Conservation (phyloP, 306 rosid species). For the Vicia villosa region DNA sequence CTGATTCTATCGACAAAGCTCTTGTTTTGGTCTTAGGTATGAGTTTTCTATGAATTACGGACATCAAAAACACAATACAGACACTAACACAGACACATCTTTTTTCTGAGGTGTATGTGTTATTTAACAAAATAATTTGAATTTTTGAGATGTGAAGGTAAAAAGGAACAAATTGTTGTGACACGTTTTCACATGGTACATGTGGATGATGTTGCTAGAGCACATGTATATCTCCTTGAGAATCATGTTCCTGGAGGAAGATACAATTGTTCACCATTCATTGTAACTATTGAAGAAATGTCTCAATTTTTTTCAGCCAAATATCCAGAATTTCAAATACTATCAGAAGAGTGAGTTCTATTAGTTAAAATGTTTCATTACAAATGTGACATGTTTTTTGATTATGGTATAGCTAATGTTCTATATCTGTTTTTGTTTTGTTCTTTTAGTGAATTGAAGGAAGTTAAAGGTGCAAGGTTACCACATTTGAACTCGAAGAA, state of each 20-base stretch:
- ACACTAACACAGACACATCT: no score
- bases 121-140: no score
- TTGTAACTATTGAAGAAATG: constrained; percentile 37
- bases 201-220: constrained; percentile 63
- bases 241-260: constrained; percentile 57
- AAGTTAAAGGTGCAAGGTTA: constrained; percentile 24
- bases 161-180: constrained; percentile 39
- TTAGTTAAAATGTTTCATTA: background rate
- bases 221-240: constrained; percentile 63
- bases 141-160: constrained; percentile 31
- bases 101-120: no score
- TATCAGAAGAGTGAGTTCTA: constrained; percentile 60
- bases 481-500: constrained; percentile 49
- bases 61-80: no score
- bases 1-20: constrained; percentile 44
- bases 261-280: constrained; percentile 57
- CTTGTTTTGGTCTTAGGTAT: constrained; percentile 50
- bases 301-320: constrained; percentile 42
- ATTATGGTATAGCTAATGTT: background rate
- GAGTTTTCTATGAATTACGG: no score
- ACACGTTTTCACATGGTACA: constrained; percentile 51
- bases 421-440: background rate
- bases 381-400: background rate
- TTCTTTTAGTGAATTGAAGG: constrained; percentile 44
- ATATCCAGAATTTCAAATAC: constrained; percentile 54